Percentiles rank a stretch among this genome's conserved stretches.
These are phyloP conservation scores for Hypoxylon sp. DNA, from an alignment of 2,329 filamentous ascomycete genomes.

Conservation along the genomic window DNA sequence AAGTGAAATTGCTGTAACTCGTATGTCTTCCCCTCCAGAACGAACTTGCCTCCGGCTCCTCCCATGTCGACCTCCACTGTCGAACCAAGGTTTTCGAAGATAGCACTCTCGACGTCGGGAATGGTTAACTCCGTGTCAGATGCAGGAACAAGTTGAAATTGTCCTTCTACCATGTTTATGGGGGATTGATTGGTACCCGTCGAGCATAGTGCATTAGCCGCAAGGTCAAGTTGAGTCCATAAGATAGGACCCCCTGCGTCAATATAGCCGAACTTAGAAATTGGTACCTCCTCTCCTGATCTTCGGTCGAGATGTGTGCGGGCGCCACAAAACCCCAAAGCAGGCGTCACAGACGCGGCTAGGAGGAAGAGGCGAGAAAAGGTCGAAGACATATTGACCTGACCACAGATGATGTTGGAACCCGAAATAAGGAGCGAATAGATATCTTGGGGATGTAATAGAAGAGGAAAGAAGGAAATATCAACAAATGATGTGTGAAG, in stretches of 20 bases:
- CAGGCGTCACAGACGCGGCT: slow-evolving; percentile 50
- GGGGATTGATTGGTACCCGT: slow-evolving; percentile 70
- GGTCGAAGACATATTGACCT: slow-evolving; percentile 41
- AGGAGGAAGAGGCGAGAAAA: slow-evolving; percentile 46
- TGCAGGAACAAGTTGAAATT: slow-evolving; percentile 54
- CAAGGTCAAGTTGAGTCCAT: slow-evolving; percentile 55
- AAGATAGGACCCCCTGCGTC: slow-evolving; percentile 53
- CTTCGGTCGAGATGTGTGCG: slow-evolving; percentile 52
- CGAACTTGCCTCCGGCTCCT: slow-evolving; percentile 57
- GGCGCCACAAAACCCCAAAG: slow-evolving; percentile 51
- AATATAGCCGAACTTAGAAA: slow-evolving; percentile 55
- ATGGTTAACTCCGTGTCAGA: slow-evolving; percentile 58
- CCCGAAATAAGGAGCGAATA: not conserved
- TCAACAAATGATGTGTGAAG: slow-evolving; percentile 7
- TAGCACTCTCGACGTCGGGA: slow-evolving; percentile 61
- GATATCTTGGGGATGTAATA: slow-evolving; percentile 1
- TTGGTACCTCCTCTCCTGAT: slow-evolving; percentile 52
- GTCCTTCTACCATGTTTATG: slow-evolving; percentile 65
- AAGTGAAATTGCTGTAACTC: slow-evolving; percentile 65
- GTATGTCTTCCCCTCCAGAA: slow-evolving; percentile 56
- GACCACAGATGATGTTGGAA: slow-evolving; percentile 16
- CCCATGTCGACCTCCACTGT: slow-evolving; percentile 70
- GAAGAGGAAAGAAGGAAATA: slow-evolving; percentile 16
- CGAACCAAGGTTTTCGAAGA: slow-evolving; percentile 71
- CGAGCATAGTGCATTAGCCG: slow-evolving; percentile 66